Conservation (phyloP, 2,329 filamentous ascomycete species). For the Coniochaeta sp. region DNA sequence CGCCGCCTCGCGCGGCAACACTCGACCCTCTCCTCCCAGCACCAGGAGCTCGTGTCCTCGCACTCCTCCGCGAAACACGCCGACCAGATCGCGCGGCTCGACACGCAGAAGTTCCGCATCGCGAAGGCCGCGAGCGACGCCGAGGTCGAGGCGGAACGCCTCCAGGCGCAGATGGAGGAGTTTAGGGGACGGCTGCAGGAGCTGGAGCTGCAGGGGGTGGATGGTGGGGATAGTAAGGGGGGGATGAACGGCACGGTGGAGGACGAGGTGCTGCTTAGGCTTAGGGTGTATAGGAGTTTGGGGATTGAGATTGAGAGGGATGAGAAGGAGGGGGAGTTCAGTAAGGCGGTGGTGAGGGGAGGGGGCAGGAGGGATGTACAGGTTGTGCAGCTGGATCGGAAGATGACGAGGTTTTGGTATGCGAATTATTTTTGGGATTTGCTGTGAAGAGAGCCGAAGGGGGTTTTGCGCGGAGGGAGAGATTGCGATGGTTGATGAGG, state of each 20-base stretch:
- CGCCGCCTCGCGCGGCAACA: conserved; percentile 60
- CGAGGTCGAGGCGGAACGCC: conserved; percentile 87
- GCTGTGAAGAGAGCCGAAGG: too few relatives aligned
- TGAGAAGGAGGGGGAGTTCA: conserved; percentile 69
- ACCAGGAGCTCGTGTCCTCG: conserved; percentile 65
- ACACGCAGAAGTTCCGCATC: conserved; percentile 88
- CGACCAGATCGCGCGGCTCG: conserved; percentile 74
- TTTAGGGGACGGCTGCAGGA: conserved; percentile 70
- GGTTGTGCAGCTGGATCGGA: conserved; percentile 88
- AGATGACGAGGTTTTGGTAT: conserved; percentile 87
- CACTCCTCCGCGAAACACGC: conserved; percentile 79
- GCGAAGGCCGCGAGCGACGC: conserved; percentile 87
- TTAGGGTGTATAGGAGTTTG: conserved; percentile 86
- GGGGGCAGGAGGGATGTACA: conserved; percentile 85
- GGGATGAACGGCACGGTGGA: conserved; percentile 37
- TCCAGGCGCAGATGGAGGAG: conserved; percentile 70
- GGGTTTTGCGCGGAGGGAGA: too few relatives aligned
- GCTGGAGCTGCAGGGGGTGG: conserved; percentile 79
- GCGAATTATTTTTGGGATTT: conserved; percentile 95
- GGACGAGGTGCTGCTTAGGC: conserved; percentile 63
- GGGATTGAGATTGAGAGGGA: conserved; percentile 83
- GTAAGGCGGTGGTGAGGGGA: conserved; percentile 78
- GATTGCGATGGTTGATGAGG: too few relatives aligned
- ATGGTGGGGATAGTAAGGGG: conserved; percentile 59
- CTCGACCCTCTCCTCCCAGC: conserved; percentile 65